Evolutionary conservation across 768 basidiomycete genomes (phyloP).

Genomic region (Exsudoporus frostii): DNA sequence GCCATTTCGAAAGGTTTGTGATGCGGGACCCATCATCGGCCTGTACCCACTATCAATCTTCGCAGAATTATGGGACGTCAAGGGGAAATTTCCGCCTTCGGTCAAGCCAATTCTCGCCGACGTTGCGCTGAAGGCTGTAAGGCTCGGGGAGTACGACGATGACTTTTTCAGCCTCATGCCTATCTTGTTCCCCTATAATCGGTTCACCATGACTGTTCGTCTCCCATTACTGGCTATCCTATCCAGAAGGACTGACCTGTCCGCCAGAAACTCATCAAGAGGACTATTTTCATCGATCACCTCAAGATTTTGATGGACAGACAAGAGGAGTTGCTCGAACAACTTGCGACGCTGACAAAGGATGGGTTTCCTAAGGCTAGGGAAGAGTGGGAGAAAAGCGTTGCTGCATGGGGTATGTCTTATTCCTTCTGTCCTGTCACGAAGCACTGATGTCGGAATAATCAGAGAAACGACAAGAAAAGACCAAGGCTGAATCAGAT

Average conservation of each 20-base stretch:
- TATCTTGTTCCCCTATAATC: constrained; percentile 87
- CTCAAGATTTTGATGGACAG: constrained; percentile 58
- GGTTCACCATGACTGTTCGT: constrained; percentile 86
- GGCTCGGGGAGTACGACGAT: constrained; percentile 87
- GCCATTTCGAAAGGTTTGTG: constrained; percentile 58
- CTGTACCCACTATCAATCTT: background rate
- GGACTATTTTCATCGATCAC: constrained; percentile 80
- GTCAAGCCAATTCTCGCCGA: constrained; percentile 72
- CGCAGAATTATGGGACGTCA: constrained; percentile 72
- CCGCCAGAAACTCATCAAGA: constrained; percentile 84
- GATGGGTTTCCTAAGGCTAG: constrained; percentile 66
- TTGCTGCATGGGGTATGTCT: constrained; percentile 62
- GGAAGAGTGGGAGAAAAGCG: constrained; percentile 74
- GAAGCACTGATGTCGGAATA: background rate
- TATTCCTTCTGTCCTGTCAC: background rate
- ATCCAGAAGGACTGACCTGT: constrained; percentile 6
- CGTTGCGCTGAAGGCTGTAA: constrained; percentile 74
- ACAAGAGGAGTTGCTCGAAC: constrained; percentile 64
- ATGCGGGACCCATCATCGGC: background rate
- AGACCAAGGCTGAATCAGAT: constrained; percentile 37
- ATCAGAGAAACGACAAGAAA: constrained; percentile 57
- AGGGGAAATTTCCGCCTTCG: constrained; percentile 84
- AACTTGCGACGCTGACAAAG: constrained; percentile 58
- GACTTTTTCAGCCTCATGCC: constrained; percentile 91
- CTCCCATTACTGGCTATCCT: background rate